These are phyloP conservation scores for Ustilago bromivora DNA, from an alignment of 1,284 basidiomycete species.

Conservation along the genomic window DNA sequence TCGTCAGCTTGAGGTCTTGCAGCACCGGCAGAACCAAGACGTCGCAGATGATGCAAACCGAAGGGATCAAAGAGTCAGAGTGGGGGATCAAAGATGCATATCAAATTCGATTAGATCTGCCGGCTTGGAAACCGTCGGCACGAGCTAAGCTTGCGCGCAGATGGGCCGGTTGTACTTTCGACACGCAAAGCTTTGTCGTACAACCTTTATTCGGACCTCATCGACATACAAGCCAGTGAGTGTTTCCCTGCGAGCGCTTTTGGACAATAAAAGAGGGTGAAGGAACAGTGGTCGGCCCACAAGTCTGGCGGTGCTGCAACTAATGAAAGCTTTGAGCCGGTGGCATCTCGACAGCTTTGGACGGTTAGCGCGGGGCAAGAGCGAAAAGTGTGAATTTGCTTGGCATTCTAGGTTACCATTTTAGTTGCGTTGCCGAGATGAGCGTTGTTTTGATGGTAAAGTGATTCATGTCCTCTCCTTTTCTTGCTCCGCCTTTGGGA, in stretches of 20 bases:
- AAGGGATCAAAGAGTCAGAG: conserved; percentile 5
- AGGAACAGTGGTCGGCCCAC: too few relatives aligned
- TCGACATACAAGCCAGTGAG: too few relatives aligned
- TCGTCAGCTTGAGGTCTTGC: background rate
- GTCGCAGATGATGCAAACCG: background rate
- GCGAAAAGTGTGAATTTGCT: background rate
- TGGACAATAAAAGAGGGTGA: too few relatives aligned
- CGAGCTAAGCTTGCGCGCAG: background rate
- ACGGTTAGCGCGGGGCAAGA: conserved; percentile 1
- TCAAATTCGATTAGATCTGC: conserved; percentile 11
- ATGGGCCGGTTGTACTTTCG: too few relatives aligned
- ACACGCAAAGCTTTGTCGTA: too few relatives aligned
- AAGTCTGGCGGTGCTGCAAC: too few relatives aligned
- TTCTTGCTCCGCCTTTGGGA: too few relatives aligned
- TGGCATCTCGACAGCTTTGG: too few relatives aligned
- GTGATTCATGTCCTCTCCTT: too few relatives aligned
- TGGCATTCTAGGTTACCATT: background rate
- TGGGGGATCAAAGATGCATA: conserved; percentile 12
- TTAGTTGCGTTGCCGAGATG: background rate
- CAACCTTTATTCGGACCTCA: too few relatives aligned
- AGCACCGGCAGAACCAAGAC: background rate
- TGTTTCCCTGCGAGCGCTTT: too few relatives aligned
- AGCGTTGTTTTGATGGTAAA: background rate
- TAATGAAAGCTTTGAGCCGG: too few relatives aligned
- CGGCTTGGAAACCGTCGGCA: conserved; percentile 10